A percentile compares a stretch with the other conserved stretches of the same genome.
Evolutionary conservation across 768 basidiomycete species (phyloP).

Genomic region (Amanita fuliginea): DNA sequence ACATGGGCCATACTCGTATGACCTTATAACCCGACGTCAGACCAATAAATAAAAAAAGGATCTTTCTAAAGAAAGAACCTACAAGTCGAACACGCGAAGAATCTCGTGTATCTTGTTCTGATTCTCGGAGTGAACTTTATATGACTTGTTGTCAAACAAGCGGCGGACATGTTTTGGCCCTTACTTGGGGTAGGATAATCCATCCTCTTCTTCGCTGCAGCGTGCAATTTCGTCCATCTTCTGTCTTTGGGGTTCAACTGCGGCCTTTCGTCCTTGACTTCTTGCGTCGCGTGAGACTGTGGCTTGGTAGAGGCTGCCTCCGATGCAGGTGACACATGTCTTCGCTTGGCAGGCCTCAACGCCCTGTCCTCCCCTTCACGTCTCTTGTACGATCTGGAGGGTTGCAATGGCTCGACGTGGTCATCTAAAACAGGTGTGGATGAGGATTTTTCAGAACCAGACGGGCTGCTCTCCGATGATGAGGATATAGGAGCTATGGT

Average conservation of each 20-base stretch:
- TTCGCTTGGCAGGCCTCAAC: background rate
- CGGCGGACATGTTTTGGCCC: constrained; percentile 14
- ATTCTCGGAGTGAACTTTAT: constrained; percentile 51
- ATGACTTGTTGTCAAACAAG: background rate
- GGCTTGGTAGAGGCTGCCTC: constrained; percentile 1
- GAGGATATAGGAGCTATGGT: constrained; percentile 1
- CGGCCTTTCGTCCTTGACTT: constrained; percentile 16
- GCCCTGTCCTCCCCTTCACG: background rate
- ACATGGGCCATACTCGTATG: constrained; percentile 75
- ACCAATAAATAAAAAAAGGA: no score
- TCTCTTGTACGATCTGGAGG: background rate
- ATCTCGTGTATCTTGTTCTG: constrained; percentile 61
- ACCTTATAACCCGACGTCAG: constrained; percentile 28
- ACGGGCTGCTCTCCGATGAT: constrained; percentile 5
- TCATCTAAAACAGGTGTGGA: background rate
- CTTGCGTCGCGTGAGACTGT: constrained; percentile 6
- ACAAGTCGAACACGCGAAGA: constrained; percentile 74
- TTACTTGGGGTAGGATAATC: constrained; percentile 48
- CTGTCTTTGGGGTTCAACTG: constrained; percentile 37
- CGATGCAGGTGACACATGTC: background rate
- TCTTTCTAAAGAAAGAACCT: no score
- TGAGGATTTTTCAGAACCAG: constrained; percentile 2
- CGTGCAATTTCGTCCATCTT: constrained; percentile 41
- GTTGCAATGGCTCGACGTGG: background rate
- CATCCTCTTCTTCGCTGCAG: constrained; percentile 38